Percentiles rank a stretch among this genome's conserved stretches.
Conservation (phyloP, 345 rosid genomes). For the Eucalyptus polyanthemos region DNA sequence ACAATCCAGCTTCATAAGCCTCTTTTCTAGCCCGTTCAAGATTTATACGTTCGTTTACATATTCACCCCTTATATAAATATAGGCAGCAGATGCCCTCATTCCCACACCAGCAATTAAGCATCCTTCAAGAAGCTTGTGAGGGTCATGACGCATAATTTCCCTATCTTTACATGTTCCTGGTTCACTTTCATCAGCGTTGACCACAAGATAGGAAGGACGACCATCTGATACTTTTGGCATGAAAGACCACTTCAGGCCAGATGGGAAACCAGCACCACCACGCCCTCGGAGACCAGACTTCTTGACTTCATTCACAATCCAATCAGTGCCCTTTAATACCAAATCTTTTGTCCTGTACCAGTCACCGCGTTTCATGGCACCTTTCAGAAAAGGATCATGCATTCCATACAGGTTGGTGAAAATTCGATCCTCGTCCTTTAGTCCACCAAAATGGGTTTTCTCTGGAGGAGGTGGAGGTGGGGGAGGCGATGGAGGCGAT, state of each 20-base stretch:
- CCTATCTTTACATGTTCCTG: slow-evolving; percentile 99
- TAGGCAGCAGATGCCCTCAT: slow-evolving; percentile 98
- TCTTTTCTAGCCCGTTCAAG: slow-evolving; percentile 85
- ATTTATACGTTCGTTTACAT: slow-evolving; percentile 78
- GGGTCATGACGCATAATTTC: slow-evolving; percentile 98
- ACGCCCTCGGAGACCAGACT: slow-evolving; percentile 95
- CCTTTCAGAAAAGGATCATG: slow-evolving; percentile 95
- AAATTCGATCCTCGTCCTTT: slow-evolving; percentile 91
- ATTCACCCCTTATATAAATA: slow-evolving; percentile 94
- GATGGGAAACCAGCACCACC: slow-evolving; percentile 99
- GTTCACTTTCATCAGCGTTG: slow-evolving; percentile 99
- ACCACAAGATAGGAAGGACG: slow-evolving; percentile 98
- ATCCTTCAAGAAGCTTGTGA: slow-evolving; percentile 91
- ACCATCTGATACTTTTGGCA: slow-evolving; percentile 96
- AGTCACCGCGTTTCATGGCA: slow-evolving; percentile 93
- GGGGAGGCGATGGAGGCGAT: slow-evolving; percentile 70
- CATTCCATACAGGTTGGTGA: slow-evolving; percentile 84
- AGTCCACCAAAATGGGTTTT: slow-evolving; percentile 96
- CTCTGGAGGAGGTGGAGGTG: slow-evolving; percentile 91
- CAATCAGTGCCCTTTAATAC: slow-evolving; percentile 96
- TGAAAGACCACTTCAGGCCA: slow-evolving; percentile 97
- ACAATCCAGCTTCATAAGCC: slow-evolving; percentile 81
- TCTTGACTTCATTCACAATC: slow-evolving; percentile 91
- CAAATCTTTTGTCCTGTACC: slow-evolving; percentile 94
- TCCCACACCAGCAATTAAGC: slow-evolving; percentile 97